Evolutionary conservation across 495 filamentous ascomycete species (phyloP).

Genomic region (Aspergillus leporis): DNA sequence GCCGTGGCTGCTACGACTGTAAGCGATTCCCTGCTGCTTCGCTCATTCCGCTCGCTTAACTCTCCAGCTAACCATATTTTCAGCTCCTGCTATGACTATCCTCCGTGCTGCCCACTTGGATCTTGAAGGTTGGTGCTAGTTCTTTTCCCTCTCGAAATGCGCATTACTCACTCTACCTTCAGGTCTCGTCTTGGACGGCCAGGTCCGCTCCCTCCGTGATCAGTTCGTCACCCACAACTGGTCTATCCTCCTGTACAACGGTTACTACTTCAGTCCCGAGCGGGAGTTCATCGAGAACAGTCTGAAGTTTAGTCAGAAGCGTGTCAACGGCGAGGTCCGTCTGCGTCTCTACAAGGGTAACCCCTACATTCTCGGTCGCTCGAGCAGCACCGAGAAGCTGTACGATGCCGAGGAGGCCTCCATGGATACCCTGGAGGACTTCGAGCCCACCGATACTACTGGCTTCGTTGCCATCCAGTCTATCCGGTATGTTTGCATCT

Average conservation of each 20-base stretch:
- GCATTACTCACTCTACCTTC: constrained; percentile 60
- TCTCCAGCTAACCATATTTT: constrained; percentile 3
- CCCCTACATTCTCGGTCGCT: constrained; percentile 72
- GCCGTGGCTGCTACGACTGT: constrained; percentile 83
- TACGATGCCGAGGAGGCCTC: constrained; percentile 77
- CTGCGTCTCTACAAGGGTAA: constrained; percentile 76
- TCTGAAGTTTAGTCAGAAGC: constrained; percentile 68
- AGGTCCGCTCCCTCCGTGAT: constrained; percentile 83
- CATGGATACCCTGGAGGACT: constrained; percentile 88
- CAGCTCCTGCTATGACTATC: constrained; percentile 67
- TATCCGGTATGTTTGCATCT: constrained; percentile 18
- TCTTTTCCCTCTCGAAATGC: neutral
- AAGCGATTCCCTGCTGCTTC: neutral
- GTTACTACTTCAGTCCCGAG: constrained; percentile 69
- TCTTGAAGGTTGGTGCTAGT: constrained; percentile 26
- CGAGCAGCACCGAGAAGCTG: constrained; percentile 76
- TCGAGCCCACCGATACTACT: constrained; percentile 69
- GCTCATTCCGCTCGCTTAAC: neutral
- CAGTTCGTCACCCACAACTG: constrained; percentile 74
- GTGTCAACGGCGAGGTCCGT: constrained; percentile 67
- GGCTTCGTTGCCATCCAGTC: constrained; percentile 65
- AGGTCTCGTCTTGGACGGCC: constrained; percentile 80
- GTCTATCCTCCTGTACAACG: constrained; percentile 42
- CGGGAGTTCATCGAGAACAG: constrained; percentile 76
- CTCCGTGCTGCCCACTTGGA: constrained; percentile 70